Evolutionary conservation across 140 eudicot genomes (phyloP).

Genomic region (Ambrosia hybrid): DNA sequence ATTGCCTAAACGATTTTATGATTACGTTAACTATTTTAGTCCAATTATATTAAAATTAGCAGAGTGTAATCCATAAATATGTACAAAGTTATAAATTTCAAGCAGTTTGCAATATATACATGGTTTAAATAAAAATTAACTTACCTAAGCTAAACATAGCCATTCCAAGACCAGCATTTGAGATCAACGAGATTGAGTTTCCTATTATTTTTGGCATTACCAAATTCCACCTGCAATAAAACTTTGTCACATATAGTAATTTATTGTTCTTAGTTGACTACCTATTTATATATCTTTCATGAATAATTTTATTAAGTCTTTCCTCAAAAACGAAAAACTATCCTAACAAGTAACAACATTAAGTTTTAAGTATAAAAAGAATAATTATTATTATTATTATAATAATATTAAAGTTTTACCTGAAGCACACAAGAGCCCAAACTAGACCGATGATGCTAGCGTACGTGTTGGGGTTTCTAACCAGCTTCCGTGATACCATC

Average conservation of each 20-base stretch:
- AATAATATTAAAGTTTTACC: slow-evolving; percentile 18
- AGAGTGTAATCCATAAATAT: background rate
- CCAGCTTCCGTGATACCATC: slow-evolving; percentile 40
- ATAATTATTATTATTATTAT: no score
- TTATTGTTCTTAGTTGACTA: background rate
- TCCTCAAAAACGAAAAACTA: background rate
- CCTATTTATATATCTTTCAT: background rate
- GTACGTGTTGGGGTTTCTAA: slow-evolving; percentile 44
- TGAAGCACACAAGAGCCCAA: slow-evolving; percentile 45
- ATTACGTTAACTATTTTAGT: no score
- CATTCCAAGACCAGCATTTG: slow-evolving; percentile 40
- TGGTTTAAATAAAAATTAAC: background rate
- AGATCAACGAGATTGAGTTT: slow-evolving; percentile 33
- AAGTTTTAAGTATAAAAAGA: no score
- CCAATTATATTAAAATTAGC: no score
- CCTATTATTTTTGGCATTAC: slow-evolving; percentile 35
- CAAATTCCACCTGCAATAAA: slow-evolving; percentile 31
- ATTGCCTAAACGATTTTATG: no score
- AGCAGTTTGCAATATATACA: no score
- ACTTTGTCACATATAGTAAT: background rate
- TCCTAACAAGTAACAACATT: no score
- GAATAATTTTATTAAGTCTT: no score
- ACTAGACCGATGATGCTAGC: slow-evolving; percentile 33
- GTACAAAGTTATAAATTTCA: background rate
- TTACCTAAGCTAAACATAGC: slow-evolving; percentile 43